Conservation (phyloP, 2,329 filamentous ascomycete species). For the Fusarium torulosum region DNA sequence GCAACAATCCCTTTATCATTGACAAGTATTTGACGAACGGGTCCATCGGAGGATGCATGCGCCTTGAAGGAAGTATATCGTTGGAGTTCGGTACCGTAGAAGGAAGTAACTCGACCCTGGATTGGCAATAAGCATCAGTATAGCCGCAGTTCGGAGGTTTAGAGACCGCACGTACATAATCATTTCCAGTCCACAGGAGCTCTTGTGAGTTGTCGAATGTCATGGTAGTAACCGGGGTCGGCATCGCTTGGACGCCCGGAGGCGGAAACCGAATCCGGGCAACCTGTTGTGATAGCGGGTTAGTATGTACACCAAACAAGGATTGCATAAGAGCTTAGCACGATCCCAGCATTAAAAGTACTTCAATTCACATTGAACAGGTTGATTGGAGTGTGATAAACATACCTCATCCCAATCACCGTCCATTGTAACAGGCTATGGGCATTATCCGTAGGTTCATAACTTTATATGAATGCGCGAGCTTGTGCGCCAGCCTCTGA, state of each 20-base stretch:
- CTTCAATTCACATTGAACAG: background rate
- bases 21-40: constrained; percentile 88
- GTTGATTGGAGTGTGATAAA: constrained; percentile 26
- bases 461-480: constrained; percentile 39
- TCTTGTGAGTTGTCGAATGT: constrained; percentile 92
- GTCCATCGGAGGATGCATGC: constrained; percentile 78
- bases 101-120: constrained; percentile 89
- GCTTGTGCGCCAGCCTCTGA: constrained; percentile 21
- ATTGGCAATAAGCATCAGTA: constrained; percentile 42
- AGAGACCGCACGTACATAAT: constrained; percentile 73
- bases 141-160: background rate
- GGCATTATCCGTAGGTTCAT: constrained; percentile 55
- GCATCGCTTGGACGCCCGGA: constrained; percentile 76
- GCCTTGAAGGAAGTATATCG: constrained; percentile 91
- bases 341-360: background rate
- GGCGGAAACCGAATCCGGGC: constrained; percentile 85
- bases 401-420: constrained; percentile 76
- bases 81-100: constrained; percentile 86
- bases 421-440: constrained; percentile 66
- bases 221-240: constrained; percentile 80
- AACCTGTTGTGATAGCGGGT: constrained; percentile 65
- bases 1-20: constrained; percentile 91
- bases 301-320: constrained; percentile 16
- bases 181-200: constrained; percentile 92
- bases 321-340: background rate